phyloP scores from a whole-genome alignment of 192 early-diverging fungal species.

The Coemansia sp. region DNA sequence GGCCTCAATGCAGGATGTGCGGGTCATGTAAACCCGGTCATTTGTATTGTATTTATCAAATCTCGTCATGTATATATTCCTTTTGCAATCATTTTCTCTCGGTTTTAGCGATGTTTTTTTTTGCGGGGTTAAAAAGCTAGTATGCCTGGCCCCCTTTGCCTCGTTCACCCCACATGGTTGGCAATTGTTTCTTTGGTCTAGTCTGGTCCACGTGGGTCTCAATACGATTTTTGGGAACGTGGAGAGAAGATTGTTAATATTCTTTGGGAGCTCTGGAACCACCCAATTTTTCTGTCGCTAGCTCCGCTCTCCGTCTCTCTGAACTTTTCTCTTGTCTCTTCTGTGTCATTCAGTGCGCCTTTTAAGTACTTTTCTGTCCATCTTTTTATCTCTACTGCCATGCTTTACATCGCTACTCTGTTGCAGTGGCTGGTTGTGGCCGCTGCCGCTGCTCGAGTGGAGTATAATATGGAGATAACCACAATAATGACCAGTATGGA shows the following conservation, averaged over 20 bases:
- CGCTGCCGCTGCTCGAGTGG: constrained; percentile 22
- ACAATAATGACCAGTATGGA: constrained; percentile 61
- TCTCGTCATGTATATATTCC: neutral
- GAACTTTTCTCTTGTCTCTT: neutral
- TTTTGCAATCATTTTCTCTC: neutral
- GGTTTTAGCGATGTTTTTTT: neutral
- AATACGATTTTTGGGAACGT: neutral
- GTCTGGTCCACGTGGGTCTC: neutral
- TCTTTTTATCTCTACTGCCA: neutral
- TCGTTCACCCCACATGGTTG: neutral
- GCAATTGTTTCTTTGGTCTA: neutral
- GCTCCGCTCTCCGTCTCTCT: neutral
- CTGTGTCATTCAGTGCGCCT: neutral
- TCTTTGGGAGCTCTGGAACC: neutral
- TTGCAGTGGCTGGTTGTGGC: constrained; percentile 1
- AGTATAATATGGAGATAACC: constrained; percentile 65
- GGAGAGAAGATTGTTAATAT: neutral
- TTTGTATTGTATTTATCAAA: neutral
- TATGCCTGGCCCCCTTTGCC: neutral
- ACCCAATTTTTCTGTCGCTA: neutral
- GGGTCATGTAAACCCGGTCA: constrained; percentile 28
- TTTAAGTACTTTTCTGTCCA: neutral
- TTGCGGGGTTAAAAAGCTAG: neutral
- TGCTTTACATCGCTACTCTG: neutral
- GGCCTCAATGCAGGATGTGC: constrained; percentile 22